These are phyloP conservation scores for Phytophthora ohioensis DNA, from an alignment of 352 stramenopile species.

Conservation along the genomic window DNA sequence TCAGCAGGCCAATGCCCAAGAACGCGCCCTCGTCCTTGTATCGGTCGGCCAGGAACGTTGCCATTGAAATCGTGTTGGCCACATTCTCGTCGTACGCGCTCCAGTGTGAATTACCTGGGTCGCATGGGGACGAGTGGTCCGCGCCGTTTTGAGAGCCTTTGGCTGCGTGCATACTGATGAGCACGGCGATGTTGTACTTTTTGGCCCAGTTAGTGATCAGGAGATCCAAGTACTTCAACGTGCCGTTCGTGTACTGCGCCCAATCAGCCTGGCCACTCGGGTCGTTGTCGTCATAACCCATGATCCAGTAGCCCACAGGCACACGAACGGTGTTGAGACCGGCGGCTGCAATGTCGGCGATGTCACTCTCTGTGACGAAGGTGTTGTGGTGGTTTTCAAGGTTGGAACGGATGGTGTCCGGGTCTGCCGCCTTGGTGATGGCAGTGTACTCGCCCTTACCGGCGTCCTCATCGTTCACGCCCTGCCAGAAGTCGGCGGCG, in stretches of 20 bases:
- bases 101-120: constrained; percentile 55
- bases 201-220: constrained; percentile 57
- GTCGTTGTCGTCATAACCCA: constrained; percentile 68
- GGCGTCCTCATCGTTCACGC: constrained; percentile 43
- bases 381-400: constrained; percentile 65
- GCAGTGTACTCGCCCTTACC: constrained; percentile 67
- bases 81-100: constrained; percentile 67
- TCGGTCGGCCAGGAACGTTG: constrained; percentile 58
- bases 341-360: constrained; percentile 57
- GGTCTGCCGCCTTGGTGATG: constrained; percentile 51
- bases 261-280: constrained; percentile 44
- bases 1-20: constrained; percentile 72
- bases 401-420: constrained; percentile 44
- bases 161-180: constrained; percentile 73
- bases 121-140: constrained; percentile 71
- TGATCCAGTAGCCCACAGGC: constrained; percentile 85
- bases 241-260: constrained; percentile 49
- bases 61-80: constrained; percentile 54
- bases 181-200: constrained; percentile 61
- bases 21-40: constrained; percentile 77
- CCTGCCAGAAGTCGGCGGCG: constrained; percentile 61
- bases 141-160: constrained; percentile 85
- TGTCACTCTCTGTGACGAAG: constrained; percentile 80
- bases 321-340: constrained; percentile 85
- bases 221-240: constrained; percentile 56